Conservation (phyloP, 2,329 filamentous ascomycete species). For the Pseudonectria buxi region DNA sequence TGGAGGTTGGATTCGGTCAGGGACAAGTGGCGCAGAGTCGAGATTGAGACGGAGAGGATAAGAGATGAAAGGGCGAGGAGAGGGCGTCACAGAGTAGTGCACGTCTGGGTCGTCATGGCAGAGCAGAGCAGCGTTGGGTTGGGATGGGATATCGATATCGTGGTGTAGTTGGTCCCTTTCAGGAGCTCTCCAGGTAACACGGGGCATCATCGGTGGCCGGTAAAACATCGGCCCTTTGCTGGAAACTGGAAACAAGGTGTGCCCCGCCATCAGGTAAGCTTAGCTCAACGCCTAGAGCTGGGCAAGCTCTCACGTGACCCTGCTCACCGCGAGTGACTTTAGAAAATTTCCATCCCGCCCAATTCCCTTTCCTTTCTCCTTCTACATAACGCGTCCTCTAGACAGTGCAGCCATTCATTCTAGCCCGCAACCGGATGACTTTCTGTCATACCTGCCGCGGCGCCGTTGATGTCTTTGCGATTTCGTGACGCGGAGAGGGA, state of each 20-base stretch:
- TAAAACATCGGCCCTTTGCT: conserved; percentile 18
- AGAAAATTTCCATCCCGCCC: not conserved
- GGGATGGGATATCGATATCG: conserved; percentile 21
- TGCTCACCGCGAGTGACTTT: not conserved
- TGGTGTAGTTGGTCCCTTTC: not conserved
- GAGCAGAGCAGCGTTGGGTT: conserved; percentile 2
- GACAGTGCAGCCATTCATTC: conserved; percentile 78
- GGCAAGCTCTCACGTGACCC: conserved; percentile 13
- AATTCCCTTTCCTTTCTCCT: conserved; percentile 24
- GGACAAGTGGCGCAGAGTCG: not conserved
- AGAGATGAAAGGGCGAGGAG: conserved; percentile 6
- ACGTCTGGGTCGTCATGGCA: conserved; percentile 16
- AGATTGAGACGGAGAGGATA: conserved; percentile 3
- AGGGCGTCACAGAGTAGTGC: conserved; percentile 15
- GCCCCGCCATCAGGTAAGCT: too few species aligned
- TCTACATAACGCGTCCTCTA: conserved; percentile 64
- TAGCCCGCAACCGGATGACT: conserved; percentile 51
- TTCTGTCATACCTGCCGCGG: conserved; percentile 60
- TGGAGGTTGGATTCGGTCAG: too few species aligned
- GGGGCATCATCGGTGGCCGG: conserved; percentile 4
- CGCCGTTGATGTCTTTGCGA: conserved; percentile 58
- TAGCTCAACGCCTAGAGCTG: too few species aligned
- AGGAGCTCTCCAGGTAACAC: not conserved
- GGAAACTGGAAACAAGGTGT: not conserved
- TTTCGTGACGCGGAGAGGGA: conserved; percentile 53